Evolutionary conservation across 208 protist genomes (phyloP), one percentile per base, ranked within the genome.

Genomic region (Vickermania ingenoplastis): DNA sequence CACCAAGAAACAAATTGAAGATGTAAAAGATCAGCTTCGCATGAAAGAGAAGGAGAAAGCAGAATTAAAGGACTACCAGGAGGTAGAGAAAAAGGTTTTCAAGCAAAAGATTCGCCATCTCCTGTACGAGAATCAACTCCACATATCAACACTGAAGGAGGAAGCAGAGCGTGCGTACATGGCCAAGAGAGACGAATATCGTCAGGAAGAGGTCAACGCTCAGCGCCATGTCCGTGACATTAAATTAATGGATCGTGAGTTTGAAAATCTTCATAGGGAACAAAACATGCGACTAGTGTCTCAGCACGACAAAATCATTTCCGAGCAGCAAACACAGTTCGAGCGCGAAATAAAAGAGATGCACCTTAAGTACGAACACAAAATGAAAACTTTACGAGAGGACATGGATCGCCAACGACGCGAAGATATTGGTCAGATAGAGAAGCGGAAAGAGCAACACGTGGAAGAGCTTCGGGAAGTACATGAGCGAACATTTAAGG

Each of bases 61-160:
- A 22, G 95, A 98, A 70, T 61, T 89, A 41, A 71, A 78, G 36
- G 96, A 97, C 67, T 75, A 86, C 21, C 96, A 98, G 63, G 91
- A 96, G 61, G 89, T 98, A 7, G 91, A 97, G 66, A 95, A 97
- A 57, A 93, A 96, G 63, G 92, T 97, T 3, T 97, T 98, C 80
- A 97, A 98, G 82, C 95, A 98, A 64, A 97, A 98, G 73, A 97
- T 98, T 31, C 92, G 96, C 53, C 95, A 98, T 59, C 65, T 98
- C 50, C 65, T 99, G 24, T 98, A 97, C 60, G 92, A 97, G 77
- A 94, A 99, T 62, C 85, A 98, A 63, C 73, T 97, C 65, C 87
- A 95, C 62, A 61, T 97, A 21, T 75, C 92, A 0, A 71, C 79
- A 63, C 79, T 97, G 55, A 91, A 89, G 64, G 80, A 89, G 50